Evolutionary conservation across 2,329 filamentous ascomycete genomes (phyloP).

Genomic region (Hypoxylon sp.): DNA sequence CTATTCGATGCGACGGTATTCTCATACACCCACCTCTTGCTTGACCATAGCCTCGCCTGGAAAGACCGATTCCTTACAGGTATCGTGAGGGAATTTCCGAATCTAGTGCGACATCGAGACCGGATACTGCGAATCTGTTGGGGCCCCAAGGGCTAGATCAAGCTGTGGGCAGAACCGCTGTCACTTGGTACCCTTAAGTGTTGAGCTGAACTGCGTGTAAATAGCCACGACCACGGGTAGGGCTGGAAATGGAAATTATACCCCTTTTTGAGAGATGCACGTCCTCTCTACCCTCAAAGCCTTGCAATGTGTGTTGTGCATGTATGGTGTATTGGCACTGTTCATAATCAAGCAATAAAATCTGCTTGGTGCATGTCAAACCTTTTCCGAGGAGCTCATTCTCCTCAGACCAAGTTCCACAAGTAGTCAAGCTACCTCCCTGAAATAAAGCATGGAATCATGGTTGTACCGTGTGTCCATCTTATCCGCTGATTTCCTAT

Average conservation of each 20-base stretch:
- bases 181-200: background rate
- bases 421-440: too few species aligned
- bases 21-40: conserved; percentile 83
- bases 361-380: too few species aligned
- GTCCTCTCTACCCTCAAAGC: background rate
- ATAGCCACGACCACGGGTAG: background rate
- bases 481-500: too few species aligned
- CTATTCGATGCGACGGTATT: conserved; percentile 91
- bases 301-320: background rate
- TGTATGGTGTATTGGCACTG: too few species aligned
- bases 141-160: conserved; percentile 11
- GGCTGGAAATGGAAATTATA: conserved; percentile 14
- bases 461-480: too few species aligned
- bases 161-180: background rate
- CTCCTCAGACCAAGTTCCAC: too few species aligned
- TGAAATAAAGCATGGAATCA: too few species aligned
- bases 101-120: conserved; percentile 71
- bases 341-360: too few species aligned
- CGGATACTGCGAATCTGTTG: conserved; percentile 63
- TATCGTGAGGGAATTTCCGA: conserved; percentile 63
- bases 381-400: too few species aligned
- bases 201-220: background rate
- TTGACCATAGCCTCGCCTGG: conserved; percentile 72
- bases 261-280: background rate
- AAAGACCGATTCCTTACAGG: conserved; percentile 66